Base-by-base conservation (phyloP, 148 eudicot genomes). In the Cornus kousa region DNA sequence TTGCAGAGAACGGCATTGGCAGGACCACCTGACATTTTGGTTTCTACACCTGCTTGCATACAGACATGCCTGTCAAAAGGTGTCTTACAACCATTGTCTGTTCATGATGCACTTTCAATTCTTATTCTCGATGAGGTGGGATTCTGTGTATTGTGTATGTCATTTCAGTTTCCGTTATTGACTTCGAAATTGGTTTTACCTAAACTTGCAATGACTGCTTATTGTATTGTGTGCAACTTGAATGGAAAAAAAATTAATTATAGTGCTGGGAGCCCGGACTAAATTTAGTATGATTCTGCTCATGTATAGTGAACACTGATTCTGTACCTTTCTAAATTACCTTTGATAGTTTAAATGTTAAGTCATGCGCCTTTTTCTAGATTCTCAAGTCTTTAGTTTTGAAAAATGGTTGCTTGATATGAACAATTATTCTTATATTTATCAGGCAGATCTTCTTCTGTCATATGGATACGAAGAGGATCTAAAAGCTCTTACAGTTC, bases 361-460 rank as follows among this genome's bases (percentile, higher is more conserved):
- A 62, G 20, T 40, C 55, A 70, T 70, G 7, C 20, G 43, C n/a
- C n/a, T 28, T 9, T 32, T 11, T 33, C 1, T 35, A 35, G 37
- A 2, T 35, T 35, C 37, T 35, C 1, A 10, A 4, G 39, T 70
- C 7, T 37, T 6, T 5, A 40, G 19, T 39, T 39, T 70, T 17
- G 23, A 70, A 19, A 19, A 4, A 4, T 39, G 22, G n/a, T 17
- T 78, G 19, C 22, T 60, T 57, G 28, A 43, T 17, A 2, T 8
- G 60, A 12, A 12, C 75, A 68, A 74, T 60, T 7, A 6, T 20
- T 62, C 7, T 74, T 67, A 62, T 66, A n/a, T 20, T 23, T n/a
- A 28, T 81, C 92, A 96, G 99, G 98, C 97, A 72, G 99, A 96
- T 89, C 98, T 96, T 85, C 91, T 96, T 64, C 84, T 96, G 85